These are phyloP conservation scores for Astraeus odoratus DNA, from an alignment of 768 basidiomycete genomes.

Conservation along the genomic window DNA sequence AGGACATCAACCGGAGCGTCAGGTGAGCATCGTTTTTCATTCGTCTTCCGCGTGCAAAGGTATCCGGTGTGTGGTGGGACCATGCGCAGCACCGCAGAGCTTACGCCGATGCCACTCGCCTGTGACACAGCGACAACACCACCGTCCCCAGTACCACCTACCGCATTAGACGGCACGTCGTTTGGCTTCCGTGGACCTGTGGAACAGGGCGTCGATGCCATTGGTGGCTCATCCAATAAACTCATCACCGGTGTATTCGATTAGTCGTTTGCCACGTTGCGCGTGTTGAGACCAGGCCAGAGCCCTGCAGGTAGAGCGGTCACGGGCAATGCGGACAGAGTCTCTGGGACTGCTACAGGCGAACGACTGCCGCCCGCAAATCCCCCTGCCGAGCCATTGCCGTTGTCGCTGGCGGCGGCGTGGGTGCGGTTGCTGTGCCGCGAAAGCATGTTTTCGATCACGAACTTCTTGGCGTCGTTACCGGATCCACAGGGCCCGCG, in stretches of 20 bases:
- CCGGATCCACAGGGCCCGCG: conserved; percentile 31
- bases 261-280: conserved; percentile 80
- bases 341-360: neutral
- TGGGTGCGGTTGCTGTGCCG: conserved; percentile 66
- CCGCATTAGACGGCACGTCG: conserved; percentile 41
- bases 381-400: conserved; percentile 22
- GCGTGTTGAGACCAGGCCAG: conserved; percentile 59
- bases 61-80: neutral
- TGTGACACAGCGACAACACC: conserved; percentile 38
- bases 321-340: neutral
- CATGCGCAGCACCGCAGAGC: conserved; percentile 55
- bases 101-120: conserved; percentile 73
- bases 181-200: conserved; percentile 62
- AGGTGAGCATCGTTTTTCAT: conserved; percentile 47
- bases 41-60: neutral
- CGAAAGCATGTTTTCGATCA: conserved; percentile 79
- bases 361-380: conserved; percentile 15
- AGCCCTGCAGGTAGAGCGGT: conserved; percentile 12
- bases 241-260: conserved; percentile 83
- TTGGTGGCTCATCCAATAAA: conserved; percentile 79
- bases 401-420: neutral
- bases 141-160: conserved; percentile 35
- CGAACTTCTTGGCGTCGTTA: conserved; percentile 62
- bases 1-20: conserved; percentile 47
- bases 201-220: conserved; percentile 71